Conservation (phyloP, 208 protist genomes). For the Tritrichomonas musculus region DNA sequence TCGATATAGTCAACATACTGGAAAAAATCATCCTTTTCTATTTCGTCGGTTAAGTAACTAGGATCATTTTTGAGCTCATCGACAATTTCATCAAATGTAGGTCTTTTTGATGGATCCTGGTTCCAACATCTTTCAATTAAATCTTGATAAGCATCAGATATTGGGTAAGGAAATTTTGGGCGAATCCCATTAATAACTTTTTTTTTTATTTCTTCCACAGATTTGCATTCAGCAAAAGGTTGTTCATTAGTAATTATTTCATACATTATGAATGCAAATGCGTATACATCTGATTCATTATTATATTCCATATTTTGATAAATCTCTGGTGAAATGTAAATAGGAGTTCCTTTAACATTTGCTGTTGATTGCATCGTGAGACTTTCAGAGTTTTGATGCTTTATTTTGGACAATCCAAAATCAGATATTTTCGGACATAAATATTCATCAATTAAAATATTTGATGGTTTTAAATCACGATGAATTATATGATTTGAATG, state of each 20-base stretch:
- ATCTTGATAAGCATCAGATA: neutral
- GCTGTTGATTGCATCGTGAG: no score
- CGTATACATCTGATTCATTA: constrained; percentile 2
- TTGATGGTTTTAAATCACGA: no score
- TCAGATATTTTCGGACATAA: no score
- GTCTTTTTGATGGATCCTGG: neutral
- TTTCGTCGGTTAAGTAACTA: neutral
- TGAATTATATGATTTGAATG: no score
- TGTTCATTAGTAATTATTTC: neutral
- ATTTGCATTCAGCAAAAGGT: neutral
- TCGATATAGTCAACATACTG: no score
- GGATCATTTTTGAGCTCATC: neutral
- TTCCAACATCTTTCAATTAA: neutral
- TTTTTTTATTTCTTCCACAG: neutral
- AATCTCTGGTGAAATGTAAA: neutral
- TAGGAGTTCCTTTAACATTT: neutral
- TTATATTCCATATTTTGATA: neutral
- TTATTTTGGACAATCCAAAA: no score
- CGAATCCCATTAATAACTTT: neutral
- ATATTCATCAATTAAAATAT: no score
- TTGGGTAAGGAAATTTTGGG: neutral
- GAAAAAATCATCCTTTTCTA: no score
- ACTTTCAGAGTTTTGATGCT: no score
- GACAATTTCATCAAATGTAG: neutral
- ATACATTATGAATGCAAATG: neutral